A percentile compares a stretch with the other conserved stretches of the same genome.
Evolutionary conservation across 2,329 filamentous ascomycete genomes (phyloP).

Genomic region (Aureobasidium namibiae): DNA sequence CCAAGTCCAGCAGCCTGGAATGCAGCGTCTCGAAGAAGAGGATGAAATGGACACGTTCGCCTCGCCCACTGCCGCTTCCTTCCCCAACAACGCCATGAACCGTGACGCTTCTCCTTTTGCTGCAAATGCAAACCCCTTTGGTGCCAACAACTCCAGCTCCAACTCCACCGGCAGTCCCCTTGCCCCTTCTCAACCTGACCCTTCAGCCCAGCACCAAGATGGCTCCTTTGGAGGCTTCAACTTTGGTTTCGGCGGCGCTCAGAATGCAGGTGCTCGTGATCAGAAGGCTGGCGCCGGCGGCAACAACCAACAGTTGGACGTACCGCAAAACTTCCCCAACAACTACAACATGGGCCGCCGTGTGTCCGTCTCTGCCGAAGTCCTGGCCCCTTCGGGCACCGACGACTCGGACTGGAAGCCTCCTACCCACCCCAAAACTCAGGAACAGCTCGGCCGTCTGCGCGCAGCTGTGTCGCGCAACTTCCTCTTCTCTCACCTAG

Average conservation of each 20-base stretch:
- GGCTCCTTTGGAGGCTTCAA: conserved; percentile 29
- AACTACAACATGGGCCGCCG: conserved; percentile 92
- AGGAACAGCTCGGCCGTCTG: conserved; percentile 72
- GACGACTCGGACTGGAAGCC: conserved; percentile 87
- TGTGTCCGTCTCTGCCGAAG: conserved; percentile 94
- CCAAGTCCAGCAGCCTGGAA: conserved; percentile 27
- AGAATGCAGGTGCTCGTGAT: conserved; percentile 26
- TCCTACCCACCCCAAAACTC: conserved; percentile 72
- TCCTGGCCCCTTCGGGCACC: conserved; percentile 76
- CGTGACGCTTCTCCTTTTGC: conserved; percentile 43
- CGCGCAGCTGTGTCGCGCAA: conserved; percentile 77
- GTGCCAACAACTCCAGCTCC: background rate
- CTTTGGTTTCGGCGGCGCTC: conserved; percentile 19
- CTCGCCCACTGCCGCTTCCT: conserved; percentile 56
- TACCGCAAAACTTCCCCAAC: conserved; percentile 65
- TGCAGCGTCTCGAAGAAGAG: conserved; percentile 66
- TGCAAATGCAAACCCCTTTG: conserved; percentile 30
- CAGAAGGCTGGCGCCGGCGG: conserved; percentile 35
- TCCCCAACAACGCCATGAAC: conserved; percentile 39
- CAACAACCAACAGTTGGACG: conserved; percentile 32
- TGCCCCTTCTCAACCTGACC: conserved; percentile 18
- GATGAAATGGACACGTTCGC: conserved; percentile 70
- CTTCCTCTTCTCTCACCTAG: conserved; percentile 88
- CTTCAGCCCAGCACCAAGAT: conserved; percentile 14
- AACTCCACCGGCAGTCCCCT: conserved; percentile 21